These are phyloP conservation scores for Pyropia yezoensis DNA, from an alignment of 23 red algal species.

Conservation along the genomic window DNA sequence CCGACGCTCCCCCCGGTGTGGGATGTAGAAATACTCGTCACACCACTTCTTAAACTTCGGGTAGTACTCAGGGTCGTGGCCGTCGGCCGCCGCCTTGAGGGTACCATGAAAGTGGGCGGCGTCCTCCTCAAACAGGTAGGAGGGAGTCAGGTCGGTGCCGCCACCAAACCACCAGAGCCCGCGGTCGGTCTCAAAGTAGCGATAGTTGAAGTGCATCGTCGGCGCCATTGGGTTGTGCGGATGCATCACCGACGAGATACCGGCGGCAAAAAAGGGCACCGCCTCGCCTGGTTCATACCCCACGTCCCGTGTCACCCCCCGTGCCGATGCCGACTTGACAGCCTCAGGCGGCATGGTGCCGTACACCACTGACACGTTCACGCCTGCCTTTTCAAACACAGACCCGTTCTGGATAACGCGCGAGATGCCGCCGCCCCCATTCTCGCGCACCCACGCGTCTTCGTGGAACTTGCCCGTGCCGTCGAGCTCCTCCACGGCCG, in stretches of 20 bases:
- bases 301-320: constrained; percentile 80
- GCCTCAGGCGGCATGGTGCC: constrained; percentile 99
- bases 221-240: constrained; percentile 94
- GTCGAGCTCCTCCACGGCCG: constrained; percentile 80
- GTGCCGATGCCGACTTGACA: constrained; percentile 64
- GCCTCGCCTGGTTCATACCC: constrained; percentile 77
- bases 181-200: constrained; percentile 99
- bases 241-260: constrained; percentile 98
- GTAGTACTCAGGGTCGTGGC: constrained; percentile 75
- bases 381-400: constrained; percentile 99
- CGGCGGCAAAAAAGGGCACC: constrained; percentile 94
- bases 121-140: constrained; percentile 90
- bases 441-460: constrained; percentile 84
- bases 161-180: constrained; percentile 99
- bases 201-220: constrained; percentile 99
- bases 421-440: constrained; percentile 92
- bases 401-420: constrained; percentile 73
- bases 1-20: constrained; percentile 81
- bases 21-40: constrained; percentile 96
- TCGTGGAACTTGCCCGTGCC: constrained; percentile 74
- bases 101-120: constrained; percentile 76
- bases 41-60: constrained; percentile 96
- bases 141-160: constrained; percentile 93
- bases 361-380: constrained; percentile 97
- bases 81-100: constrained; percentile 77